phyloP scores from a whole-genome alignment of 768 basidiomycete genomes.

The Boletellus sp. region DNA sequence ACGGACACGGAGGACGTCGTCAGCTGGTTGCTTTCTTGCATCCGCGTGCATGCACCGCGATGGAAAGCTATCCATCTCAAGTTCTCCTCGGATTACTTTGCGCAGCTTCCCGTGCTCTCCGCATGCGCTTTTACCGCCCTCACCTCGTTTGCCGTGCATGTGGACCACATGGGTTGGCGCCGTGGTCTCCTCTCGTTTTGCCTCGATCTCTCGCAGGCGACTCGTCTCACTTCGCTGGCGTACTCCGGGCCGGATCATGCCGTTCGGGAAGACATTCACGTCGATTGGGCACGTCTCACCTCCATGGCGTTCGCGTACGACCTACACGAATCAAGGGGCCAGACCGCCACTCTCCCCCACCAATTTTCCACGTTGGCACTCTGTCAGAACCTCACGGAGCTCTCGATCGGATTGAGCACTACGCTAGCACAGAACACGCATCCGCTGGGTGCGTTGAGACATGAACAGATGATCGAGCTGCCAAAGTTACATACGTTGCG shows the following conservation, averaged over 20 bases:
- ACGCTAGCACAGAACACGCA: conserved; percentile 12
- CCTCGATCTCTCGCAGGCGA: conserved; percentile 19
- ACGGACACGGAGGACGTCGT: conserved; percentile 22
- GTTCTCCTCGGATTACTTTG: conserved; percentile 28
- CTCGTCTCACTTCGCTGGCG: conserved; percentile 17
- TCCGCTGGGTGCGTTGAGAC: conserved; percentile 6
- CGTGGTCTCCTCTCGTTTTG: conserved; percentile 15
- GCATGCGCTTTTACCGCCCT: conserved; percentile 22
- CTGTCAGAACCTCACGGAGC: conserved; percentile 20
- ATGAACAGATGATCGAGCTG: conserved; percentile 14
- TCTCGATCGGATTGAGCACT: conserved; percentile 22
- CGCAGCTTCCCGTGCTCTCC: conserved; percentile 13
- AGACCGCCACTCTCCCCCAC: conserved; percentile 18
- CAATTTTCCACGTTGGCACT: conserved; percentile 14
- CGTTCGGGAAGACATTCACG: conserved; percentile 19
- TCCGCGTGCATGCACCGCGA: conserved; percentile 15
- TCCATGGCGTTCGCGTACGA: conserved; percentile 24
- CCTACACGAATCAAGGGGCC: conserved; percentile 24
- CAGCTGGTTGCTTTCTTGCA: conserved; percentile 16
- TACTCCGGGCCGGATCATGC: conserved; percentile 25
- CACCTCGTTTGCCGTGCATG: conserved; percentile 20
- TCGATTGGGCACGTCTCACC: conserved; percentile 24
- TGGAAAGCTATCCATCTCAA: conserved; percentile 28
- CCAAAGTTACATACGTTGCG: conserved; percentile 20
- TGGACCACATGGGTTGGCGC: conserved; percentile 29